Base-by-base conservation (phyloP, 1,284 basidiomycete species). In the Quambalaria eucalypti region DNA sequence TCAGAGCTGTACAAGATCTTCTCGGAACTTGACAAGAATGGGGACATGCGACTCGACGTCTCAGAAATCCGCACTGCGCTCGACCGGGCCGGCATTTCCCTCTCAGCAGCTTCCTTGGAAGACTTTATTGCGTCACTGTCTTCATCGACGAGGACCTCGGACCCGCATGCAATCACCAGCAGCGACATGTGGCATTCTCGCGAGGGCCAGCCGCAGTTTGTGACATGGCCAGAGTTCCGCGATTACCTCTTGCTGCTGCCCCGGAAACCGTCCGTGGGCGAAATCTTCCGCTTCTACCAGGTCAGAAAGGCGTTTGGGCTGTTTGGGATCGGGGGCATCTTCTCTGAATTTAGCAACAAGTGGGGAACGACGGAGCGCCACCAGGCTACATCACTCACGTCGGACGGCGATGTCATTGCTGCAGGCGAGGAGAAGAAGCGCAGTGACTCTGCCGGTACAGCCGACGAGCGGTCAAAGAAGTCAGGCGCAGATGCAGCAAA, bases 281-380 rank as follows among this genome's bases (percentile, higher is more conserved):
- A 74, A 57, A 74, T 75, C 55, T 73, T 67, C 54, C 65, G 66
- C 28, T 75, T 75, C 57, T 75, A 75, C 51, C 71, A 75, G 51
- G 71, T 73, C 9, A 54, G 73, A 16, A 74, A 74, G 51, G 71
- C 70, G 1, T 69, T 69, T 31, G 73, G 73, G 2, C 64, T 75
- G 10, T 75, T 75, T 51, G 69, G 72, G 23, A 64, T 63, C 50
- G 65, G 69, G 10, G 73, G 73, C 19, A 70, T 75, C 52, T 75
- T 75, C 64, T 70, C 66, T n/a, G 66, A 71, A 48, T 62, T 75
- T 9, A 60, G 68, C 12, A 59, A 62, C 0, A 62, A 63, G 19
- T 74, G 70, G 70, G 73, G 71, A 19, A 66, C 57, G 51, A 68
- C 66, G 0, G 64, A 69, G 48, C 56, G 73, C 5, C 54, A 56